Percentiles rank a stretch among this genome's conserved stretches.
phyloP scores from a whole-genome alignment of 2,329 filamentous ascomycete genomes.

The Fusarium lateritium region DNA sequence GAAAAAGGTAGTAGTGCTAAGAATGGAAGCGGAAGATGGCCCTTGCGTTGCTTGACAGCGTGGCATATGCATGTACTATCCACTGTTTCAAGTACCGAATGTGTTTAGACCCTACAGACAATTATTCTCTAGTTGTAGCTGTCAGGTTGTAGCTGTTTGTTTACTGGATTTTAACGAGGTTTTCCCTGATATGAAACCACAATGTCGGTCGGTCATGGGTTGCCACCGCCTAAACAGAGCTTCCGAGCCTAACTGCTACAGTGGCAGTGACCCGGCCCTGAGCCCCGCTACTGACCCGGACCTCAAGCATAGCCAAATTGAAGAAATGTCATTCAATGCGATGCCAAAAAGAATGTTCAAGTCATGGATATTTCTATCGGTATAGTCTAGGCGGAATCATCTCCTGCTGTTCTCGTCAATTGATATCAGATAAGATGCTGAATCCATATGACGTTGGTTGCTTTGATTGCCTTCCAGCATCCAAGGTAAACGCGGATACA shows the following conservation, averaged over 20 bases:
- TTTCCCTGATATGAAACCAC: too few relatives aligned
- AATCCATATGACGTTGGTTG: too few relatives aligned
- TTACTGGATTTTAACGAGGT: background rate
- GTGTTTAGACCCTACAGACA: too few relatives aligned
- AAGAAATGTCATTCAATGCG: background rate
- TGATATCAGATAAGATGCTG: too few relatives aligned
- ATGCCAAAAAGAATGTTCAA: too few relatives aligned
- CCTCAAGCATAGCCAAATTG: background rate
- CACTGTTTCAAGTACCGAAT: background rate
- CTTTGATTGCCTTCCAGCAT: too few relatives aligned
- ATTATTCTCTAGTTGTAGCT: too few relatives aligned
- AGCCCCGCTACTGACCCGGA: background rate
- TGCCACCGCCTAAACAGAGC: background rate
- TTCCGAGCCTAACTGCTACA: constrained; percentile 13
- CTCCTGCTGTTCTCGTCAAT: too few relatives aligned
- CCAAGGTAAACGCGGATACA: too few relatives aligned
- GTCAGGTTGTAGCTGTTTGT: too few relatives aligned
- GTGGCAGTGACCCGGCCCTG: constrained; percentile 1
- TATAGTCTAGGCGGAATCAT: too few relatives aligned
- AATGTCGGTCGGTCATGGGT: background rate
- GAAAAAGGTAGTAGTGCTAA: background rate
- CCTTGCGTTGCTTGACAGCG: background rate
- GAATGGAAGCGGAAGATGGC: background rate
- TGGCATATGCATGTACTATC: background rate
- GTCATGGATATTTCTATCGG: too few relatives aligned